phyloP scores from a whole-genome alignment of 2,329 filamentous ascomycete genomes.

The Claviceps africana region DNA sequence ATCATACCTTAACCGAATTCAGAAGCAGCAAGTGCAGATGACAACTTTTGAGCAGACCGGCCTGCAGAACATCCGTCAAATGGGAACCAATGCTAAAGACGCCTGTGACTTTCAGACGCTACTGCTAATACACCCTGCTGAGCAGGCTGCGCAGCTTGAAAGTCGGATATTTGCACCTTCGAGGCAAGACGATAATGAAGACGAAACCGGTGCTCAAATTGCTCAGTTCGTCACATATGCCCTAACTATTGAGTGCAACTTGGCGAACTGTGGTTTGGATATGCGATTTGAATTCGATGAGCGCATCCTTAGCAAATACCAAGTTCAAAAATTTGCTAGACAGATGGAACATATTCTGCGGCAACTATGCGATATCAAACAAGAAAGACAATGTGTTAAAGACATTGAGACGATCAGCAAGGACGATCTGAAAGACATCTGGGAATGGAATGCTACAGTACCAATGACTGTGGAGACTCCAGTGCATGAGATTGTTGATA shows the following conservation, averaged over 20 bases:
- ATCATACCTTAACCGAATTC: constrained; percentile 7
- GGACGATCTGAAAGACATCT: constrained; percentile 6
- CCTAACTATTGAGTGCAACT: constrained; percentile 1
- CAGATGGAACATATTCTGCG: constrained; percentile 2
- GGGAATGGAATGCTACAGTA: constrained; percentile 3
- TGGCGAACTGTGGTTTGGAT: background rate
- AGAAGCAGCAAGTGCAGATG: constrained; percentile 13
- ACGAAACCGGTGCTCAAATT: background rate
- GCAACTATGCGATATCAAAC: background rate
- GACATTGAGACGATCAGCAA: background rate
- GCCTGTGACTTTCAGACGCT: constrained; percentile 10
- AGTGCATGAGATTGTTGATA: constrained; percentile 5
- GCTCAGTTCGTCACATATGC: constrained; percentile 1
- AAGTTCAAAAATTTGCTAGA: background rate
- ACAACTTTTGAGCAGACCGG: constrained; percentile 14
- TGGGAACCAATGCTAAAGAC: constrained; percentile 4
- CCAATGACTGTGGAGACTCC: constrained; percentile 2
- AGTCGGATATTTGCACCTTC: background rate
- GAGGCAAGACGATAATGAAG: background rate
- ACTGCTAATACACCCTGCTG: constrained; percentile 2
- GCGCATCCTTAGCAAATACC: background rate
- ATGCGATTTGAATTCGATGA: constrained; percentile 1
- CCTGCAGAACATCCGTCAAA: constrained; percentile 15
- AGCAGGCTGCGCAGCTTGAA: background rate
- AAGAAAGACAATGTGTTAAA: background rate